Base-by-base conservation (phyloP, 495 filamentous ascomycete species). In the Lepraria neglecta region DNA sequence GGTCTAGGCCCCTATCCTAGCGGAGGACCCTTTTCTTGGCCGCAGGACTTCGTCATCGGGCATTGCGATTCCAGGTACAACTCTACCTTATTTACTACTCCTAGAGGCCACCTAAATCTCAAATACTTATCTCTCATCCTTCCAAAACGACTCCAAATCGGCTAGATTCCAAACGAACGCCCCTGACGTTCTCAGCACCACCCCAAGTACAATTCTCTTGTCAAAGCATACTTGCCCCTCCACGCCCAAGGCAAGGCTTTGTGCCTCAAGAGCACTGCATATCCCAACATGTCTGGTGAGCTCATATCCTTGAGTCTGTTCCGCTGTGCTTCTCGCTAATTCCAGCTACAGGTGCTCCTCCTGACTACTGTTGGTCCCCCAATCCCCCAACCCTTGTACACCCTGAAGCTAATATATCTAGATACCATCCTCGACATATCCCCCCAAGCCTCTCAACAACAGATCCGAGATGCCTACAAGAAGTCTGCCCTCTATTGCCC, bases 401-500 rank as follows among this genome's bases (percentile, higher is more conserved):
- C 71, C 31, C 30, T 43, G n/a, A 30, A 30, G 33, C 47, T 53
- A 61, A 65, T 21, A 33, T 4, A 28, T 58, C 17, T 67, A 82
- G 79, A 73, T 65, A 87, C 85, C 28, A 82, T 87, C 65, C 84
- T 98, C 40, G 88, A 87, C 51, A 69, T 98, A 61, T 72, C 86
- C 50, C 78, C 86, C 24, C 86, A 80, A 64, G 91, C 94, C 38
- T 86, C 82, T 7, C 82, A 85, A 60, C 83, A 87, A 70, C 88
- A 98, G 69, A 90, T 98, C 70, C 89, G 95, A 64, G 90, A 86
- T 77, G 94, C 91, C 56, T 98, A 97, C 76, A 98, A 98, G 73
- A 85, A 86, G 88, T 91, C 65, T 40, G 68, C 51, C 48, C 30
- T 15, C 51, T 0, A 17, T 11, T 21, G 12, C 4, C n/a, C 24